Evolutionary conservation across 2,329 filamentous ascomycete species (phyloP).

Genomic region (Aureobasidium sp.): DNA sequence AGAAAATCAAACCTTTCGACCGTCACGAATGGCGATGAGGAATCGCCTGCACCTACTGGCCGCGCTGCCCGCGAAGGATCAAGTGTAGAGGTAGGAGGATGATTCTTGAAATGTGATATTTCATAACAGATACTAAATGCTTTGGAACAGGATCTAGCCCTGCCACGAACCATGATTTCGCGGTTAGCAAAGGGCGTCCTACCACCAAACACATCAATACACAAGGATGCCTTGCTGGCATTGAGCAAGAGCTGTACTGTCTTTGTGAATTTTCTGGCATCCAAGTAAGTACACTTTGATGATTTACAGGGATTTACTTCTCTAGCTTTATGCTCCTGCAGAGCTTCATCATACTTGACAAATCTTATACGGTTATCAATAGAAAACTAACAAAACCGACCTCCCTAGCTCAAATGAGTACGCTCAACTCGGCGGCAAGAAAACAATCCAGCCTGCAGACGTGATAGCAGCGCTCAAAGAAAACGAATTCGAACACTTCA

Average conservation of each 20-base stretch:
- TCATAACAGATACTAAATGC: neutral
- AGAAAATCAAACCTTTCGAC: conserved; percentile 39
- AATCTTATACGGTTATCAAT: neutral
- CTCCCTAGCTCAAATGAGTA: conserved; percentile 61
- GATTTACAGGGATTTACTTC: no score
- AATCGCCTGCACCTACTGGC: conserved; percentile 19
- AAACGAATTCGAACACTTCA: conserved; percentile 63
- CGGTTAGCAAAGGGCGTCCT: conserved; percentile 71
- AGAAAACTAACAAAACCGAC: neutral
- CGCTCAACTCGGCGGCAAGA: conserved; percentile 58
- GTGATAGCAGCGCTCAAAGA: conserved; percentile 71
- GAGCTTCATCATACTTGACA: no score
- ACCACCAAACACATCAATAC: conserved; percentile 72
- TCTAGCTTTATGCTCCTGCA: neutral
- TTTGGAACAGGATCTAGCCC: conserved; percentile 53
- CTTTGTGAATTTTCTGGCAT: conserved; percentile 72
- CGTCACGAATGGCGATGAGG: conserved; percentile 29
- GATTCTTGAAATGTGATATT: neutral
- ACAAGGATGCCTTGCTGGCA: conserved; percentile 71
- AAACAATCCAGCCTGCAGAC: conserved; percentile 68
- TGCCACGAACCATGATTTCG: conserved; percentile 75
- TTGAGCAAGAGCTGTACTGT: conserved; percentile 75
- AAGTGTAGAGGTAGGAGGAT: conserved; percentile 32
- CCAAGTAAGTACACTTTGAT: conserved; percentile 48
- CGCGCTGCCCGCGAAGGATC: conserved; percentile 20